A percentile compares a stretch with the other conserved stretches of the same genome.
Evolutionary conservation across 495 filamentous ascomycete genomes (phyloP).

Genomic region (Aspergillus homomorphus): DNA sequence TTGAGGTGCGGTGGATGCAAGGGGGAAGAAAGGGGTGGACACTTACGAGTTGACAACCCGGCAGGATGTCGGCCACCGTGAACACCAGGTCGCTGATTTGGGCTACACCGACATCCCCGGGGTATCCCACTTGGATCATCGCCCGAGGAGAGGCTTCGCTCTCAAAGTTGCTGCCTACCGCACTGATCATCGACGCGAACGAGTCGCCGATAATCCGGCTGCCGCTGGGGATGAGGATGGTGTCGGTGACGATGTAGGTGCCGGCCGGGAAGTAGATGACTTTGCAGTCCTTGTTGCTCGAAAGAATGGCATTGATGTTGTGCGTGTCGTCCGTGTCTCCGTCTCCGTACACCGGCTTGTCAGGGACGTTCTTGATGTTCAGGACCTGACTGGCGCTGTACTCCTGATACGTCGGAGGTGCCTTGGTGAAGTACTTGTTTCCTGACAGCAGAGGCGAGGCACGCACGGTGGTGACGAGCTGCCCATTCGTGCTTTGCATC

Average conservation of each 20-base stretch:
- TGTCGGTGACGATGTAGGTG: conserved; percentile 55
- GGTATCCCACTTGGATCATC: conserved; percentile 52
- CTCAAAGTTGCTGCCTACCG: conserved; percentile 45
- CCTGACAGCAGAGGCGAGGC: conserved; percentile 16
- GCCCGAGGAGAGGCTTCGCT: conserved; percentile 43
- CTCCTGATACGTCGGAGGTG: conserved; percentile 46
- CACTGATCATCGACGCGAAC: conserved; percentile 43
- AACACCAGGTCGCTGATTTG: conserved; percentile 55
- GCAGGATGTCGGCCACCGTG: conserved; percentile 46
- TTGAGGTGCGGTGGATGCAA: too few relatives aligned
- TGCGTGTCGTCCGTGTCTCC: conserved; percentile 38
- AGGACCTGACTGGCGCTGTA: conserved; percentile 33
- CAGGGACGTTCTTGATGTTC: conserved; percentile 44
- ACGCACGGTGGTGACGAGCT: conserved; percentile 19
- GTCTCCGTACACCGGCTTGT: conserved; percentile 31
- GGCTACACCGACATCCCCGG: conserved; percentile 49
- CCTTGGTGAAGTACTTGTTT: conserved; percentile 26
- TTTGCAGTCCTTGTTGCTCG: conserved; percentile 40
- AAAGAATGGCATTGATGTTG: conserved; percentile 49
- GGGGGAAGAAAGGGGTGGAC: not conserved
- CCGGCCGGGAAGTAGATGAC: conserved; percentile 57
- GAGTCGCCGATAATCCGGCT: conserved; percentile 52
- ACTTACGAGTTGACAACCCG: conserved; percentile 43
- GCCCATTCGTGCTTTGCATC: conserved; percentile 13
- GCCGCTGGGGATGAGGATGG: conserved; percentile 49